Evolutionary conservation across 768 basidiomycete species (phyloP), one percentile per base, ranked within the genome.

Genomic region (Pisolithus albus): DNA sequence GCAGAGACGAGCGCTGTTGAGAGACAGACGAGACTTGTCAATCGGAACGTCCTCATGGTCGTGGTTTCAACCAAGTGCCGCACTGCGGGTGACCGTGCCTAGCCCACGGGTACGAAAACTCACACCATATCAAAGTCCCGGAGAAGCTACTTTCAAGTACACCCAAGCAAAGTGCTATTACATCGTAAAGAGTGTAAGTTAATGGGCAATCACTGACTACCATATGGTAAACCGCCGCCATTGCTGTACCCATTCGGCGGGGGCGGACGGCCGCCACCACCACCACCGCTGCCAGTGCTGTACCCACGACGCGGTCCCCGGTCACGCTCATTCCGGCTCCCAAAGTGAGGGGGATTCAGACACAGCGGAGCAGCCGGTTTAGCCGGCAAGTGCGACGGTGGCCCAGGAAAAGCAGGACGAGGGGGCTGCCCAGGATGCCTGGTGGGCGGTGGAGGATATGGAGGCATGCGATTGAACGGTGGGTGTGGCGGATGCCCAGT

Each of bases 1-100:
- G 70, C 69, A 16, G 69, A 70, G 7, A 72, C 73, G 34, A 72
- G 59, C 16, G 61, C 70, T 7, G 69, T 59, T 2, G 69, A 67
- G 5, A 72, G 49, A n/a, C 57, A 63, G 19, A 75, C 59, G 19
- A 75, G 56, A 24, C 70, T 61, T 15, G 75, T 47, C 24, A 75
- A 10, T 32, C 53, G 40, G 53, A 65, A 53, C n/a, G 63, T 60
- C 66, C 56, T 77, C 77, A 79, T 78, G 44, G 63, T 69, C 9
- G 63, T 55, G 8, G 48, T 49, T 49, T 18, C 10, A 32, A 40
- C 40, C 24, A 26, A 38, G 21, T 24, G 24, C 19, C 42, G 15
- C 11, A 5, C 34, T 15, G 34, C 34, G 13, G 34, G 10, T 34
- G 34, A 34, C 34, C 8, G 40, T 41, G 40, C 40, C 18, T 21